Evolutionary conservation across 352 stramenopile species (phyloP).

Genomic region (Globisporangium alternatum): DNA sequence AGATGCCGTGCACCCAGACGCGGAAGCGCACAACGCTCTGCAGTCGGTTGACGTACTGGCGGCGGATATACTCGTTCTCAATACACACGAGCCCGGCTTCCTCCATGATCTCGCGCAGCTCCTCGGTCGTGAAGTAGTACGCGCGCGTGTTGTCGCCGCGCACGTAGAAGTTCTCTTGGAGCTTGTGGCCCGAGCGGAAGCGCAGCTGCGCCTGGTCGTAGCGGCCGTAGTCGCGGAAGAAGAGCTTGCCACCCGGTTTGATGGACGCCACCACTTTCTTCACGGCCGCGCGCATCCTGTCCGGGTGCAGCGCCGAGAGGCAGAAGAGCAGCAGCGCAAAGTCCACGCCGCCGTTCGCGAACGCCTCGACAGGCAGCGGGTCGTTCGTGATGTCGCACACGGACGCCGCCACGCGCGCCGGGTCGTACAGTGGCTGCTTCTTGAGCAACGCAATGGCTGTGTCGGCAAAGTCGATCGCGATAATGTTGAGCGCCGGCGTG

Average conservation of each 20-base stretch:
- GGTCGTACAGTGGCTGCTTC: constrained; percentile 83
- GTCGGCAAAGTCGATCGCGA: constrained; percentile 93
- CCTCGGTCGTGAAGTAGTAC: constrained; percentile 93
- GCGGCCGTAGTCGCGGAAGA: constrained; percentile 95
- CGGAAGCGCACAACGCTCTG: constrained; percentile 85
- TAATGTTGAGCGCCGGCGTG: constrained; percentile 80
- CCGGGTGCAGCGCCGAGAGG: constrained; percentile 89
- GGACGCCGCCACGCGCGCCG: constrained; percentile 56
- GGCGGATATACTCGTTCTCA: constrained; percentile 86
- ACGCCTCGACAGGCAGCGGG: constrained; percentile 45
- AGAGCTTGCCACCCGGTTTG: constrained; percentile 75
- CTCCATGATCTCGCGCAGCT: constrained; percentile 64
- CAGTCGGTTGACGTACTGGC: constrained; percentile 85
- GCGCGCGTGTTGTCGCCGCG: constrained; percentile 94
- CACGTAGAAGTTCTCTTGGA: constrained; percentile 95
- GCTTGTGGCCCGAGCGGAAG: constrained; percentile 81
- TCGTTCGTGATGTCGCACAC: constrained; percentile 88
- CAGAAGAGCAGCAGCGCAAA: constrained; percentile 86
- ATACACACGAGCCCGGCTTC: constrained; percentile 54
- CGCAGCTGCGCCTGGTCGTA: constrained; percentile 96
- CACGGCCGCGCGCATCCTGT: constrained; percentile 85
- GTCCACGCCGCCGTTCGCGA: constrained; percentile 66
- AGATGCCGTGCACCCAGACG: constrained; percentile 86
- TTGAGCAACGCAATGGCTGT: constrained; percentile 91
- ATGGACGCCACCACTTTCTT: constrained; percentile 84